These are phyloP conservation scores for Cerrena zonata DNA, from an alignment of 1,284 basidiomycete species.

Conservation along the genomic window DNA sequence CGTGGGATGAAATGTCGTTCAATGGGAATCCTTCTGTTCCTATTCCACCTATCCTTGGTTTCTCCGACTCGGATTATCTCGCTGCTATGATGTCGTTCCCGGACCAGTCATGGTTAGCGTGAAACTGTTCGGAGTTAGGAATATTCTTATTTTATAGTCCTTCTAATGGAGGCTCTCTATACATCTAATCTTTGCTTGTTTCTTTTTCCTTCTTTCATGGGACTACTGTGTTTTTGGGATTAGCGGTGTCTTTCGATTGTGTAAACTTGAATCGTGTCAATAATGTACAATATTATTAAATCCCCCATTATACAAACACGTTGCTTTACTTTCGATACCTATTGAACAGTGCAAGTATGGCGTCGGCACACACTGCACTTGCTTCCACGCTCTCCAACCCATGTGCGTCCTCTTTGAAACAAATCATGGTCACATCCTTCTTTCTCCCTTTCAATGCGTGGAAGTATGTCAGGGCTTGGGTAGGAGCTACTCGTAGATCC, in stretches of 20 bases:
- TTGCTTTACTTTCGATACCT: constrained; percentile 6
- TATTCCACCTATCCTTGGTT: constrained; percentile 4
- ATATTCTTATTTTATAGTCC: no score
- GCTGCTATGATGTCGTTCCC: constrained; percentile 11
- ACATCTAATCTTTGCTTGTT: no score
- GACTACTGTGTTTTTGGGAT: neutral
- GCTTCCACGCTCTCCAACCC: constrained; percentile 59
- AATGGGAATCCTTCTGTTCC: neutral
- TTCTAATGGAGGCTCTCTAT: no score
- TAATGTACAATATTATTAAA: no score
- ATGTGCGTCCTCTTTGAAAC: constrained; percentile 60
- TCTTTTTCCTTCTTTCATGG: neutral
- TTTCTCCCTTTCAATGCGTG: constrained; percentile 53
- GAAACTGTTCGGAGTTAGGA: no score
- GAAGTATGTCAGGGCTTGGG: constrained; percentile 59
- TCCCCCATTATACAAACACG: no score
- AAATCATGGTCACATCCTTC: constrained; percentile 51
- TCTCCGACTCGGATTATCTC: constrained; percentile 6
- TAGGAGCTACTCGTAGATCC: constrained; percentile 60
- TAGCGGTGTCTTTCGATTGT: no score
- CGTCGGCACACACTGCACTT: constrained; percentile 43
- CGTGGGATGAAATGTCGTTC: neutral
- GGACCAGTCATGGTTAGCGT: constrained; percentile 10
- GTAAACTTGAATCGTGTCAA: no score
- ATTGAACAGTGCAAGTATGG: constrained; percentile 46